Base-by-base conservation (phyloP, 2,329 filamentous ascomycete species). In the Cytospora mali region DNA sequence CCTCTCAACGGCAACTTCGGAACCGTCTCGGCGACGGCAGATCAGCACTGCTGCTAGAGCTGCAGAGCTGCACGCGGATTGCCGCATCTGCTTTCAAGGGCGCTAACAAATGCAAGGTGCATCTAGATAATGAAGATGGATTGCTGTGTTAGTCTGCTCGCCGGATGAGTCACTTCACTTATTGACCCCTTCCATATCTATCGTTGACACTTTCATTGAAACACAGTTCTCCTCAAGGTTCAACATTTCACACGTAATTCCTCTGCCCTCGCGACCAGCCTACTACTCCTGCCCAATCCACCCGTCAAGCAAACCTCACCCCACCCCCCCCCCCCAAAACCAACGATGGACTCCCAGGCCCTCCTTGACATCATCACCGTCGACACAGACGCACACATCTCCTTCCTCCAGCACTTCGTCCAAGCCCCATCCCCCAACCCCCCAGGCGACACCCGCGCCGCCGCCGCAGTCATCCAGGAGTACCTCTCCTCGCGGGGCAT, bases 401-500 rank as follows among this genome's bases (percentile, higher is more conserved):
- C 23, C 14, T 58, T 64, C 2, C 50, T 65, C 23, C 64, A 65
- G 48, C 28, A 28, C 4, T 70, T 77, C 27, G 71, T 74, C 14
- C 73, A 70, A 56, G 71, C 72, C 1, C 71, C 75, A 18, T 76
- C 74, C 1, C 71, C 76, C 1, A 77, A 76, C 58, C 75, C 75
- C 13, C 75, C 75, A 25, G 76, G 75, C 14, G 70, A 76, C 54
- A 78, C 75, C 1, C 66, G 65, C 23, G 66, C 67, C n/a, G 75
- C 74, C 7, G 71, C 75, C 18, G 62, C 69, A 27, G 72, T 75
- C 13, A 69, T 77, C 9, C 61, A 64, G 7, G 42, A 69, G 1
- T 75, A 72, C 65, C 67, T 78, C 7, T 50, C 66, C 1, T 55
- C 61, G 1, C 63, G 70, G 48, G 64, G 65, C 39, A 29, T 56